Base-by-base conservation (phyloP, 345 rosid genomes). In the rapeseed (Brassica napus) region DNA sequence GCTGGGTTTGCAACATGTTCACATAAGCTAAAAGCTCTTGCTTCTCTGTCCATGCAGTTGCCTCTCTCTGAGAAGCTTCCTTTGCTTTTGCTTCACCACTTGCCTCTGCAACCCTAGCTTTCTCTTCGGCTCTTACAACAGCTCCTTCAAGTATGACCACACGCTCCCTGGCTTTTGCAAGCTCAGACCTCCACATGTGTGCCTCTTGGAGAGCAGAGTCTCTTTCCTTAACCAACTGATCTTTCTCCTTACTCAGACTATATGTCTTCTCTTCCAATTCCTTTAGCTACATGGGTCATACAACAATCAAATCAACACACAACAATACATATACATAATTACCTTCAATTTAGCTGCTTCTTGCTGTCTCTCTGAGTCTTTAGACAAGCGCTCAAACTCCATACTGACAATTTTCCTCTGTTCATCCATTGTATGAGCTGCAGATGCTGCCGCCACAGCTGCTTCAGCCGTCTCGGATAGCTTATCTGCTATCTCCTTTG, bases 401-500 rank as follows among this genome's bases (percentile, higher is more conserved):
- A 81, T 82, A 75, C 91, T 88, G 47, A 86, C 92, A 49, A 87
- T 81, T 82, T 88, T 89, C 82, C 98, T 85, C 64, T 93, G 99
- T 80, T 90, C 97, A 85, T 93, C 98, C 94, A 95, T 91, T 14
- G 87, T 79, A 72, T 87, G 92, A 65, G 98, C 97, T 16, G 99
- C 97, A 75, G 92, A 83, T 65, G 99, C 99, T 6, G 99, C 98
- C 80, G 89, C 89, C 83, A 91, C 97, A 68, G 98, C 97, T 79
- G 99, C 98, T 85, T 95, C 99, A 72, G 99, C 97, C 2, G 99
- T 93, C 86, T 91, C 98, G 60, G 97, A 79, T 52, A 95, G 86
- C 84, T 89, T 93, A 23, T 93, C 94, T 26, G 97, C 99, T 78
- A 93, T 93, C 35, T 93, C 94, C 77, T 85, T 95, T 68, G 93